Percentiles rank a stretch among this genome's conserved stretches.
Evolutionary conservation across 2,329 filamentous ascomycete species (phyloP).

Genomic region (Scedosporium boydii): DNA sequence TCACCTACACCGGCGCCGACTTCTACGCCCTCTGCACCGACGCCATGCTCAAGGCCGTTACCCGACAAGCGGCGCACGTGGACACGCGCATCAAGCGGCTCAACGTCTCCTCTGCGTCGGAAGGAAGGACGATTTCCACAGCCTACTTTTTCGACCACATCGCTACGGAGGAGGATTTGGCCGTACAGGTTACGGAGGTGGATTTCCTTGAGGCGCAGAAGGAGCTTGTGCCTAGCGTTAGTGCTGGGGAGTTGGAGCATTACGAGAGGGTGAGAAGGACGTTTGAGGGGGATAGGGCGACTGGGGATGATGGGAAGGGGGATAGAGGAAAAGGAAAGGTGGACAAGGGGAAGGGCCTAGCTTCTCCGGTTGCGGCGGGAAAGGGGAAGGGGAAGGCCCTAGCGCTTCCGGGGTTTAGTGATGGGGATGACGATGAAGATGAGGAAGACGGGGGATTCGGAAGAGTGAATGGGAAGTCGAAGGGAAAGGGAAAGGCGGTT

Average conservation of each 20-base stretch:
- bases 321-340: slow-evolving; percentile 11
- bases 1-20: slow-evolving; percentile 96
- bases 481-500: slow-evolving; percentile 48
- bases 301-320: slow-evolving; percentile 27
- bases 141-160: slow-evolving; percentile 95
- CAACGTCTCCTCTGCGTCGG: slow-evolving; percentile 36
- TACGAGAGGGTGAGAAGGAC: slow-evolving; percentile 75
- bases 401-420: slow-evolving; percentile 7
- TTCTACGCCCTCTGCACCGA: slow-evolving; percentile 96
- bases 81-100: slow-evolving; percentile 72
- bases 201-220: slow-evolving; percentile 77
- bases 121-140: slow-evolving; percentile 55
- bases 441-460: slow-evolving; percentile 33
- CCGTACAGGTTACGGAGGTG: slow-evolving; percentile 78
- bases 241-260: slow-evolving; percentile 81
- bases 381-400: slow-evolving; percentile 23
- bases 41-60: slow-evolving; percentile 98
- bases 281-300: slow-evolving; percentile 58
- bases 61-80: slow-evolving; percentile 73
- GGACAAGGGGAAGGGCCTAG: slow-evolving; percentile 18
- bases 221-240: slow-evolving; percentile 90
- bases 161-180: slow-evolving; percentile 70
- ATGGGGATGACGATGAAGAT: slow-evolving; percentile 53
- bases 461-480: slow-evolving; percentile 22
- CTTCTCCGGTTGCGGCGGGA: background rate